Evolutionary conservation across 2,329 filamentous ascomycete species (phyloP).

Genomic region (Colletotrichum incanum): DNA sequence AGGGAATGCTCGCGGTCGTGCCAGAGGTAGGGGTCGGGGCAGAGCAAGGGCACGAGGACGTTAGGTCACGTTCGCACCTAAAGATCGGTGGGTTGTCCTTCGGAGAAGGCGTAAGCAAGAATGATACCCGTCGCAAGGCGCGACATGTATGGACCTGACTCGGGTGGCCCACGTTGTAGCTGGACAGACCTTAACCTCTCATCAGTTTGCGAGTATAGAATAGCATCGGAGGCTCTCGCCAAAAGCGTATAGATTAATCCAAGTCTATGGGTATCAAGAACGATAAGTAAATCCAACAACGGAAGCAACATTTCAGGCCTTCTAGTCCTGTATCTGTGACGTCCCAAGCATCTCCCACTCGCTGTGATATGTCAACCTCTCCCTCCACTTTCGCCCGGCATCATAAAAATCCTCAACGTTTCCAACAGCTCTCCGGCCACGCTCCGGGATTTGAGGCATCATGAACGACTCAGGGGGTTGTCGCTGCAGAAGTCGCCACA

Average conservation of each 20-base stretch:
- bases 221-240: background rate
- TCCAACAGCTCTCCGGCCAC: constrained; percentile 48
- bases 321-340: constrained; percentile 10
- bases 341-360: constrained; percentile 59
- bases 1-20: constrained; percentile 54
- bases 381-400: constrained; percentile 58
- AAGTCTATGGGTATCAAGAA: constrained; percentile 40
- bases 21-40: constrained; percentile 52
- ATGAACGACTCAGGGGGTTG: constrained; percentile 54
- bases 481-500: constrained; percentile 63
- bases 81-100: background rate
- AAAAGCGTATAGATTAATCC: constrained; percentile 12
- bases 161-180: background rate
- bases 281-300: background rate
- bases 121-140: constrained; percentile 38
- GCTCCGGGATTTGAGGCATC: constrained; percentile 51
- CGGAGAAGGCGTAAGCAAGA: constrained; percentile 11
- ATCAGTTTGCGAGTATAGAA: background rate
- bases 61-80: constrained; percentile 7
- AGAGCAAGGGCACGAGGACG: constrained; percentile 33
- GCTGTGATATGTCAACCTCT: constrained; percentile 53
- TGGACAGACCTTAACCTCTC: background rate
- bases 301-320: constrained; percentile 7
- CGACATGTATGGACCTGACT: constrained; percentile 12
- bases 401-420: constrained; percentile 56